These are phyloP conservation scores for Halenospora varia DNA, from an alignment of 495 filamentous ascomycete genomes.

Conservation along the genomic window DNA sequence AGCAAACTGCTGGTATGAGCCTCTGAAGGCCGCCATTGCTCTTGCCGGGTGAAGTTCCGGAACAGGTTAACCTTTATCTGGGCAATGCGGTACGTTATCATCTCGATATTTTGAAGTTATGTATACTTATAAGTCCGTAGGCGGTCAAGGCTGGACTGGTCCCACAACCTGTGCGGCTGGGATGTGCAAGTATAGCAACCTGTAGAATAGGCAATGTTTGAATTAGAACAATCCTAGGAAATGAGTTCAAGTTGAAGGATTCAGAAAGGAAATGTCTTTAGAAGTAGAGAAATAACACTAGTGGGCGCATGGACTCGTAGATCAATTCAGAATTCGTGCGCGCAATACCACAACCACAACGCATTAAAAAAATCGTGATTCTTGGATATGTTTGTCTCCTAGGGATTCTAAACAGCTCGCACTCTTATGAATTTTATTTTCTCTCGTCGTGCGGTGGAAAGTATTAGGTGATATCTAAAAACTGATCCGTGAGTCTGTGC, in stretches of 20 bases:
- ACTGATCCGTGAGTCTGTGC: no score
- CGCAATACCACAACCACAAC: no score
- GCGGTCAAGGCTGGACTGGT: background rate
- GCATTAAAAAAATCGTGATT: no score
- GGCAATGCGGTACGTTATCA: background rate
- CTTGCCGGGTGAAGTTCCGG: background rate
- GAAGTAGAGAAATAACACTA: no score
- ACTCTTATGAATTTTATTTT: no score
- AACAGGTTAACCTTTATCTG: background rate
- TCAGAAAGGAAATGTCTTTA: no score
- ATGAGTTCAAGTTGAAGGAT: background rate
- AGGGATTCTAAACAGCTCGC: no score
- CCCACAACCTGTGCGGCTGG: background rate
- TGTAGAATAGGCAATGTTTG: background rate
- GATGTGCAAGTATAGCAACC: background rate
- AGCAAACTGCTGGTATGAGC: slow-evolving; percentile 32
- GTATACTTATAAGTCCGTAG: background rate
- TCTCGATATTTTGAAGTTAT: background rate
- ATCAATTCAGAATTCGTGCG: no score
- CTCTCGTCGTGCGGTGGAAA: no score
- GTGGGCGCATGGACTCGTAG: no score
- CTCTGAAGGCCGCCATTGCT: background rate
- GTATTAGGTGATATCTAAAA: no score
- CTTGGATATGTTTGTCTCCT: no score
- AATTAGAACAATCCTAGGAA: background rate